These are phyloP conservation scores for Colletotrichum caudatum DNA, from an alignment of 2,329 filamentous ascomycete genomes.

Conservation along the genomic window DNA sequence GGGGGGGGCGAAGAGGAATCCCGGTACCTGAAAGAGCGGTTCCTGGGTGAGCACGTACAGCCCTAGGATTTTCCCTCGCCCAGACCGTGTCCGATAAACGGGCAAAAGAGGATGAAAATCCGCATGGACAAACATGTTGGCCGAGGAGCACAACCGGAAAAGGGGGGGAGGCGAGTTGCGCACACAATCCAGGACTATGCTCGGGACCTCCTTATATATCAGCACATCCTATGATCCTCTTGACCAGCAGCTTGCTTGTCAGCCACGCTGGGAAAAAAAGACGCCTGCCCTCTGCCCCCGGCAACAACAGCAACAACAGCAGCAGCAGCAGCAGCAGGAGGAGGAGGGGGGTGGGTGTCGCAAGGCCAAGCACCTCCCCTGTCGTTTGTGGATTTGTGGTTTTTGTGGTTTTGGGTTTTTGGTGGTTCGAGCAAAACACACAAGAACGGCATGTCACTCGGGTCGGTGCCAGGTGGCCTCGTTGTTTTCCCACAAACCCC, in stretches of 20 bases:
- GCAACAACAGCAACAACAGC: neutral
- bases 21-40: neutral
- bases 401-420: neutral
- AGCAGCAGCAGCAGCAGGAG: too few species aligned
- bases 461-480: neutral
- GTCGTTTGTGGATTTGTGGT: neutral
- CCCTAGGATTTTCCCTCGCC: neutral
- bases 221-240: constrained; percentile 35
- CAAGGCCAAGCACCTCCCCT: neutral
- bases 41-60: neutral
- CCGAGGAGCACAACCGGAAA: neutral
- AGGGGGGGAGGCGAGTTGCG: constrained; percentile 20
- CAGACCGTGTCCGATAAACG: constrained; percentile 24
- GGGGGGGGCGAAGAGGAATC: constrained; percentile 3
- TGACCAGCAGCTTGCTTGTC: constrained; percentile 12
- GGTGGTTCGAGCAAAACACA: neutral
- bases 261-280: constrained; percentile 12
- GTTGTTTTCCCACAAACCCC: neutral
- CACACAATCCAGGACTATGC: constrained; percentile 19
- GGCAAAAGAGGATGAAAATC: neutral
- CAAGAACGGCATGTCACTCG: neutral
- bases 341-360: too few species aligned
- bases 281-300: neutral
- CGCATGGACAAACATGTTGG: constrained; percentile 4
- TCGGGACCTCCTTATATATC: constrained; percentile 25